A percentile compares a stretch with the other conserved stretches of the same genome.
Evolutionary conservation across 176 grass and related monocot genomes (phyloP).

Genomic region (Stipa capillata): DNA sequence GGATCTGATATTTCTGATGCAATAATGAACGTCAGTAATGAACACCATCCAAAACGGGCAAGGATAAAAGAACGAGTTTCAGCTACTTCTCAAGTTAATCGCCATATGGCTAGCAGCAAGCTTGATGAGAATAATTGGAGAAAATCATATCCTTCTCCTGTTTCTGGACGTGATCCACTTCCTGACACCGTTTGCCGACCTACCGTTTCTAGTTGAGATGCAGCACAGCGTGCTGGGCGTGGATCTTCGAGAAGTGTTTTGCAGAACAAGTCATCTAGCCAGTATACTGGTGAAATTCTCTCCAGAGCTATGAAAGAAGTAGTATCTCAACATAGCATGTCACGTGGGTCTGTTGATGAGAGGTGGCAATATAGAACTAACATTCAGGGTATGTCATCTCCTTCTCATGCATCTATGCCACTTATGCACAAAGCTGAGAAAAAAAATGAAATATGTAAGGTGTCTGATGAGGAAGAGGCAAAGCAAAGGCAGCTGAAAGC

Average conservation of each 20-base stretch:
- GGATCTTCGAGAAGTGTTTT: constrained; percentile 33
- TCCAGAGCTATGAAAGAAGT: constrained; percentile 42
- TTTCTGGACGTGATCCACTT: constrained; percentile 33
- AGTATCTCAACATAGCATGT: constrained; percentile 29
- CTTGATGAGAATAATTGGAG: constrained; percentile 51
- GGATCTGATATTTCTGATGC: constrained; percentile 37
- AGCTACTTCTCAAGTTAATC: constrained; percentile 12
- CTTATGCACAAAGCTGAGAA: constrained; percentile 72
- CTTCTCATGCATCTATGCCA: constrained; percentile 43
- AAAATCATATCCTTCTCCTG: constrained; percentile 31
- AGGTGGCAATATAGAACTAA: constrained; percentile 47
- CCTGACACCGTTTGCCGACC: constrained; percentile 16
- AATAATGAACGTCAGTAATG: constrained; percentile 33
- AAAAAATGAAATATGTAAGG: constrained; percentile 72
- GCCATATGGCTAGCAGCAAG: constrained; percentile 13
- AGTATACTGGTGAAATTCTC: constrained; percentile 52
- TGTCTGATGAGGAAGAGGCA: constrained; percentile 58
- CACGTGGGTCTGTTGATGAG: constrained; percentile 41
- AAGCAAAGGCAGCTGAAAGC: constrained; percentile 81
- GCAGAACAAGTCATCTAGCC: constrained; percentile 34
- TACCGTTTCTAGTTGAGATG: constrained; percentile 27
- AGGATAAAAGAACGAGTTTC: constrained; percentile 32
- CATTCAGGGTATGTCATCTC: constrained; percentile 39
- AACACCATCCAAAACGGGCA: constrained; percentile 38
- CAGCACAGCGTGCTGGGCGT: constrained; percentile 35